Evolutionary conservation across 768 basidiomycete species (phyloP).

Genomic region (Sporobolomyces phaffii): DNA sequence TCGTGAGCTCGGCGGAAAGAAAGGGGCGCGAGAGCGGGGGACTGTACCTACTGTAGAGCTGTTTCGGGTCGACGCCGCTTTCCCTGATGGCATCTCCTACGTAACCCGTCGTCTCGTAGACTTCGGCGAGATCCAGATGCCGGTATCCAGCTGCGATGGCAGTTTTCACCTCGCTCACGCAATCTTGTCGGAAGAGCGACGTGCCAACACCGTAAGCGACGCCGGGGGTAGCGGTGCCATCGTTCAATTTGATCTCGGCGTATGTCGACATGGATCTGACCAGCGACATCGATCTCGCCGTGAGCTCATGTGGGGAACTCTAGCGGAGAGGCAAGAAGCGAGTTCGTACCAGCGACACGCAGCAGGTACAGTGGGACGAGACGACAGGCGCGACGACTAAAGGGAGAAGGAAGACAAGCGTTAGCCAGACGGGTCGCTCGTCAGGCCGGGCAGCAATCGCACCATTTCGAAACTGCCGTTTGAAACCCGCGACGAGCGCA

Average conservation of each 20-base stretch:
- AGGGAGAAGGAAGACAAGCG: no score
- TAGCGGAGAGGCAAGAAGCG: no score
- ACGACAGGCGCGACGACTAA: no score
- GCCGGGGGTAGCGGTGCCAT: conserved; percentile 1
- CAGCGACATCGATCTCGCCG: no score
- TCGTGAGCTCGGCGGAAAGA: background rate
- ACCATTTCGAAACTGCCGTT: no score
- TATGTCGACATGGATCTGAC: conserved; percentile 31
- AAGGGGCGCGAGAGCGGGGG: no score
- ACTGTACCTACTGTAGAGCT: conserved; percentile 52
- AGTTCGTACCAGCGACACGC: no score
- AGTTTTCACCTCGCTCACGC: conserved; percentile 13
- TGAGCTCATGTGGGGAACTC: no score
- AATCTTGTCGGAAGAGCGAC: background rate
- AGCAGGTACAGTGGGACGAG: no score
- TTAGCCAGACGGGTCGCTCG: no score
- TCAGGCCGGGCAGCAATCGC: no score
- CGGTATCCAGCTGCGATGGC: conserved; percentile 43
- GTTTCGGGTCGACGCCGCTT: conserved; percentile 41
- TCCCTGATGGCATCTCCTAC: conserved; percentile 44
- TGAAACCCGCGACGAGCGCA: no score
- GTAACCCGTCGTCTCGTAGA: conserved; percentile 44
- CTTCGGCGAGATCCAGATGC: conserved; percentile 42
- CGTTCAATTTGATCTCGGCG: background rate
- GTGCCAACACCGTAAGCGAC: conserved; percentile 21